Percentiles rank a stretch among this genome's conserved stretches.
Conservation (phyloP, 75 land plant species). For the Cryptomeria japonica region DNA sequence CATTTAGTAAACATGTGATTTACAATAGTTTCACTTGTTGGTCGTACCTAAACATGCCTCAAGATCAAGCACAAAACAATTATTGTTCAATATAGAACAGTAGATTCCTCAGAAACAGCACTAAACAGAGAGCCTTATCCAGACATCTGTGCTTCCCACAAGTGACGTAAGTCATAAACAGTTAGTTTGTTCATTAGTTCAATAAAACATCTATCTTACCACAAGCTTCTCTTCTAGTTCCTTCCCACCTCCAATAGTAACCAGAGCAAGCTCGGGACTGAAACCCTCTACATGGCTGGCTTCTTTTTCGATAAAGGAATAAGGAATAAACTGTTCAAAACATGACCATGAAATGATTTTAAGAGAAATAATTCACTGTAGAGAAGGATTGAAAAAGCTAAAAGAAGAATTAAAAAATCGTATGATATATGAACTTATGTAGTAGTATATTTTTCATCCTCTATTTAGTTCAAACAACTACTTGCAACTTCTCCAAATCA, state of each 20-base stretch:
- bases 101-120: not conserved
- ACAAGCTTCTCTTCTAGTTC: conserved; percentile 98
- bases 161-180: not conserved
- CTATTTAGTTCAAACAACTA: not conserved
- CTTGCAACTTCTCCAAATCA: conserved; percentile 2
- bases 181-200: not conserved
- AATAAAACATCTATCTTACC: conserved; percentile 33
- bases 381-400: not conserved
- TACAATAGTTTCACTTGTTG: conserved; percentile 99
- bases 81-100: not conserved
- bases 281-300: conserved; percentile 99
- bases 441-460: not conserved
- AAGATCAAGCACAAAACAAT: conserved; percentile 11
- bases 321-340: conserved; percentile 84
- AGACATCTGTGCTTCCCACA: not conserved
- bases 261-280: conserved; percentile 96
- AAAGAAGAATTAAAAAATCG: not conserved
- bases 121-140: not conserved
- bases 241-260: conserved; percentile 97
- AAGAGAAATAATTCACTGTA: not conserved
- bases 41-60: conserved; percentile 85
- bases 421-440: not conserved
- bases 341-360: conserved; percentile 1
- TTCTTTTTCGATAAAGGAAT: conserved; percentile 98
- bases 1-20: conserved; percentile 99